Base-by-base conservation (phyloP, 495 filamentous ascomycete species). In the Neurospora sp. region DNA sequence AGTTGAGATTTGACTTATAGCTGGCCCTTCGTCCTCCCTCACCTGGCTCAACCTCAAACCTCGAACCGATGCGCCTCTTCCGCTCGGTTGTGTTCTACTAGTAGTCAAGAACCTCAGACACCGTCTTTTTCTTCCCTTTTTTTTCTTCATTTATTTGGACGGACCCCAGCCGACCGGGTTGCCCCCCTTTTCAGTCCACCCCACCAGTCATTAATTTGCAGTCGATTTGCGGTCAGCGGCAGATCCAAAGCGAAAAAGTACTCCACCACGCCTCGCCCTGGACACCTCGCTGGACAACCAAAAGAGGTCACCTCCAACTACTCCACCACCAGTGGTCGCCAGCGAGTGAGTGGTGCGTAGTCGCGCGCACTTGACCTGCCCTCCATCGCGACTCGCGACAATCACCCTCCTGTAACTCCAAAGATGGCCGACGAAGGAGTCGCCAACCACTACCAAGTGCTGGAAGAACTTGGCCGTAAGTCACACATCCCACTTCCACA, bases 391-490 rank as follows among this genome's bases (percentile, higher is more conserved):
- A 66, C 53, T 66, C 53, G 53, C 53, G 53, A 66, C 53, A 66
- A 66, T 37, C 53, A 66, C 53, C 27, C 53, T 66, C 27, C 42
- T 66, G 27, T 66, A 31, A 72, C 37, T 46, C 35, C 39, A 77
- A 78, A 73, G 44, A 86, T 86, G 84, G 87, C 87, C 44, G 87
- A 90, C 81, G 88, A 88, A 75, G 83, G 82, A n/a, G 91, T 94
- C 88, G 90, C 92, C 73, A 88, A 86, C 74, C 89, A 91, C 77
- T 97, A 96, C 81, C 91, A 95, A 84, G 89, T 97, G 79, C 87
- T 97, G 81, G 94, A 97, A 86, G 94, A 97, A 83, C 84, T 97
- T 73, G 94, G 94, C 74, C 93, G 94, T 97, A 81, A 85, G 93
- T 89, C 40, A 16, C 53, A 16, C 68, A 16, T 74, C 27, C 68